phyloP scores from a whole-genome alignment of 176 grass and related monocot species.

The Pharus latifolius region DNA sequence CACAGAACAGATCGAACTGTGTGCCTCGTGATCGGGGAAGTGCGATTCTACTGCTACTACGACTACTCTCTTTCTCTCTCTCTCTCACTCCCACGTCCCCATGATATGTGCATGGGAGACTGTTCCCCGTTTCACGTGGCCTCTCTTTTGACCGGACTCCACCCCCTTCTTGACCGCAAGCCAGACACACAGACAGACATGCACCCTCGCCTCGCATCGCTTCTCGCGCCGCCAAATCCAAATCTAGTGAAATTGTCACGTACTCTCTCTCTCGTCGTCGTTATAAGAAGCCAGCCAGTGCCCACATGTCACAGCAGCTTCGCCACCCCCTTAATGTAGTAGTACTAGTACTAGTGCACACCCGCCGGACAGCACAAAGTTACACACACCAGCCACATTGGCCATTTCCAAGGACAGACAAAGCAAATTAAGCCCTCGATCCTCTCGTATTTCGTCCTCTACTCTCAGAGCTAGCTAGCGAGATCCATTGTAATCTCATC shows the following conservation, averaged over 20 bases:
- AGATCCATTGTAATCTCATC: background rate
- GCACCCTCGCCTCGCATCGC: background rate
- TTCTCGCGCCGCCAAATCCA: background rate
- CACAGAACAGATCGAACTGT: slow-evolving; percentile 11
- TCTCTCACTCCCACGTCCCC: background rate
- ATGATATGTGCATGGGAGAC: slow-evolving; percentile 43
- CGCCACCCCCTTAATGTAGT: no score
- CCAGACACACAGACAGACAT: background rate
- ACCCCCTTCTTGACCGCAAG: slow-evolving; percentile 2
- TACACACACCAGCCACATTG: background rate
- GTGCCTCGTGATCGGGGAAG: slow-evolving; percentile 63
- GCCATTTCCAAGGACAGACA: slow-evolving; percentile 26
- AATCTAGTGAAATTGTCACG: background rate
- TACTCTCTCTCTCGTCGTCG: background rate
- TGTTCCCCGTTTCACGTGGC: slow-evolving; percentile 69
- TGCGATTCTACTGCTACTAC: background rate
- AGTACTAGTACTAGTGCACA: slow-evolving; percentile 5
- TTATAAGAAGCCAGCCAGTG: slow-evolving; percentile 3
- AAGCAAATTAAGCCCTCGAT: slow-evolving; percentile 33
- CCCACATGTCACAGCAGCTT: background rate
- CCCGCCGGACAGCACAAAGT: background rate
- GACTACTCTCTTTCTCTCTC: no score
- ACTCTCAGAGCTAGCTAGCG: background rate
- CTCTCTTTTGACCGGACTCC: slow-evolving; percentile 36
- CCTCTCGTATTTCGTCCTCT: background rate